These are phyloP conservation scores for Podospora pseudocomata DNA, from an alignment of 495 filamentous ascomycete species.

Conservation along the genomic window DNA sequence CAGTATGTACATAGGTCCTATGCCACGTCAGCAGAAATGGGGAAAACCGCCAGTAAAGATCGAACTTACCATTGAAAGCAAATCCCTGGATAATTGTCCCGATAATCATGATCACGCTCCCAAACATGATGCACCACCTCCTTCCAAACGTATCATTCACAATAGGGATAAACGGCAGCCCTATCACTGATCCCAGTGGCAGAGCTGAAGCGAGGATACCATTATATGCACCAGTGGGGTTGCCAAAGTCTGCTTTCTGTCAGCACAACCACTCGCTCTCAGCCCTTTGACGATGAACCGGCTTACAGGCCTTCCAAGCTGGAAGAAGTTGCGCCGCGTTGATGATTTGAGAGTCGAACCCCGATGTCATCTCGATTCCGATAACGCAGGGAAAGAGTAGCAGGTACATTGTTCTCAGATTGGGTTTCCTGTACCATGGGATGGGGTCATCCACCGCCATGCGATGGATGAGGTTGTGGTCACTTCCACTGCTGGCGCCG, in stretches of 20 bases:
- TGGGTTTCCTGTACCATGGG: conserved; percentile 60
- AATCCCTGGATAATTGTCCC: conserved; percentile 57
- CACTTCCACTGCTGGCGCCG: conserved; percentile 25
- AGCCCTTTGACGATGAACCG: conserved; percentile 23
- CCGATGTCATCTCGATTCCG: conserved; percentile 68
- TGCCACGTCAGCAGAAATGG: not conserved
- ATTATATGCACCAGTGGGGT: conserved; percentile 43
- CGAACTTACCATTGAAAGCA: conserved; percentile 40
- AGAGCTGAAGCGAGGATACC: conserved; percentile 45
- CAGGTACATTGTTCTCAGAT: conserved; percentile 59
- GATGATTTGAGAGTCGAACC: conserved; percentile 69
- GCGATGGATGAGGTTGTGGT: conserved; percentile 50
- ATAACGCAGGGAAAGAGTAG: conserved; percentile 63
- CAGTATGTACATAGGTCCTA: conserved; percentile 55
- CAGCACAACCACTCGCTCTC: not conserved
- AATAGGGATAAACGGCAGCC: conserved; percentile 57
- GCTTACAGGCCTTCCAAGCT: conserved; percentile 56
- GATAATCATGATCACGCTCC: conserved; percentile 54
- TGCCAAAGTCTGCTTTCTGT: conserved; percentile 35
- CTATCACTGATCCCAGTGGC: conserved; percentile 45
- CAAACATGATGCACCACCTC: conserved; percentile 57
- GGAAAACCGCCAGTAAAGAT: not conserved
- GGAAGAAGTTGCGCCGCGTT: conserved; percentile 60
- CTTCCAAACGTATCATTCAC: conserved; percentile 56
- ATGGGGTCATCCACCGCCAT: conserved; percentile 53